Evolutionary conservation across 2,329 filamentous ascomycete genomes (phyloP).

Genomic region (Cytospora piceae): DNA sequence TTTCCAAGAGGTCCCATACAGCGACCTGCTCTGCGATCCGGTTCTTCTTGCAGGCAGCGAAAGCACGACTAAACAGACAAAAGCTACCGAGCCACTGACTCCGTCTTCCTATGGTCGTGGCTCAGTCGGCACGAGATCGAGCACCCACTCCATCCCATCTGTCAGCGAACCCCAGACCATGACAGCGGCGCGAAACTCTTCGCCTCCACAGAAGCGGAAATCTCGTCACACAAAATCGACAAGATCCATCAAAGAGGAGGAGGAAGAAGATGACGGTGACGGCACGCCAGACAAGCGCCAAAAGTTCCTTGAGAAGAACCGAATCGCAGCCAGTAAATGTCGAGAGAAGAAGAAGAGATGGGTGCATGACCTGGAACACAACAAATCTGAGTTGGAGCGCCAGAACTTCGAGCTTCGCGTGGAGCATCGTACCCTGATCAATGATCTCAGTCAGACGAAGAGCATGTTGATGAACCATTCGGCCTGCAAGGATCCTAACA

Average conservation of each 20-base stretch:
- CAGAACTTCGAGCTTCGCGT: slow-evolving; percentile 48
- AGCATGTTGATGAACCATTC: slow-evolving; percentile 57
- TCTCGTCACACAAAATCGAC: slow-evolving; percentile 32
- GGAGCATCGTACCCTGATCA: slow-evolving; percentile 48
- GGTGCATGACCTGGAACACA: slow-evolving; percentile 54
- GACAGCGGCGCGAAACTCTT: background rate
- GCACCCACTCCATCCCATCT: slow-evolving; percentile 18
- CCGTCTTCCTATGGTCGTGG: slow-evolving; percentile 12
- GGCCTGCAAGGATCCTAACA: slow-evolving; percentile 55
- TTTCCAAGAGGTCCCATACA: slow-evolving; percentile 13
- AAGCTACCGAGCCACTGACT: slow-evolving; percentile 18
- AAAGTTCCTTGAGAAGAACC: slow-evolving; percentile 70
- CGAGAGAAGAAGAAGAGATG: slow-evolving; percentile 67
- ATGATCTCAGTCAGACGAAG: slow-evolving; percentile 53
- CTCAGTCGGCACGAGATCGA: slow-evolving; percentile 18
- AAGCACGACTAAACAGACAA: background rate
- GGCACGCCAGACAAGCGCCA: slow-evolving; percentile 39
- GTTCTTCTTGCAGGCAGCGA: slow-evolving; percentile 12
- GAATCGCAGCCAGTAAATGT: slow-evolving; percentile 74
- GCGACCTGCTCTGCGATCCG: slow-evolving; percentile 18
- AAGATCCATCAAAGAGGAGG: slow-evolving; percentile 34
- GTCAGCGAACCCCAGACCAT: background rate
- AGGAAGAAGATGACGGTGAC: slow-evolving; percentile 33
- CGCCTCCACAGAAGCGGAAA: slow-evolving; percentile 30
- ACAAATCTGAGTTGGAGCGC: slow-evolving; percentile 48